Evolutionary conservation across 2,329 filamentous ascomycete genomes (phyloP), one percentile per base, ranked within the genome.

Genomic region (Thelonectria olida): DNA sequence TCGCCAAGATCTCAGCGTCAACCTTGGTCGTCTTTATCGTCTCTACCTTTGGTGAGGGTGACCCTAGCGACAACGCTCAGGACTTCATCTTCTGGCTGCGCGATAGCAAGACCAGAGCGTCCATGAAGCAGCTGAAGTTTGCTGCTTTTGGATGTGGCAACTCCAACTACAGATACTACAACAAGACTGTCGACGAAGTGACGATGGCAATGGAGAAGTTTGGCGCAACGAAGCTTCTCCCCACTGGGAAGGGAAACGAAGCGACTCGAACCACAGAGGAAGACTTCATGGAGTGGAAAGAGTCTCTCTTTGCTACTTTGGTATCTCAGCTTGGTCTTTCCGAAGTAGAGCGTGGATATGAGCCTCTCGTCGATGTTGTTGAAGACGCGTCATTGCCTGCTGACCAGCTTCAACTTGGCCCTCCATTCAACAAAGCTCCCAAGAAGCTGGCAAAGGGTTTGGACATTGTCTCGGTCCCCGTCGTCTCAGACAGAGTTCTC

Each of bases 231-330:
- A 25, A 45, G 41, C 34, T 61, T 13, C 10, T 42, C 5, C 53
- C 39, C 0, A 53, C 48, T 28, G 58, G 58, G 12, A 53, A 44
- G 20, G 58, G 58, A 7, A 58, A 62, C 19, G 59, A 62, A 13
- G 59, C 54, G 3, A 62, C 59, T 13, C 42, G 59, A 3, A 62
- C 59, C 1, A 58, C 54, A 1, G 59, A 62, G 9, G 59, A 62
- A 15, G 54, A 62, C 17, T 62, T 62, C 31, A 38, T 54, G 28
- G 54, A 58, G 25, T 62, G 59, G 59, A 62, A 62, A 8, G 59
- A 58, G 13, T 28, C 9, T 12, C 28, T 62, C 1, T 58, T 58
- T 15, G 13, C 36, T 5, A 44, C 54, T 3, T 28, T 62, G 23
- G 58, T 45, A 17, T 20, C 53, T 22, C 39, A 58, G 9, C 53